Base-by-base conservation (phyloP, 371 early-diverging fungal genomes). In the Nematocida sp. region DNA sequence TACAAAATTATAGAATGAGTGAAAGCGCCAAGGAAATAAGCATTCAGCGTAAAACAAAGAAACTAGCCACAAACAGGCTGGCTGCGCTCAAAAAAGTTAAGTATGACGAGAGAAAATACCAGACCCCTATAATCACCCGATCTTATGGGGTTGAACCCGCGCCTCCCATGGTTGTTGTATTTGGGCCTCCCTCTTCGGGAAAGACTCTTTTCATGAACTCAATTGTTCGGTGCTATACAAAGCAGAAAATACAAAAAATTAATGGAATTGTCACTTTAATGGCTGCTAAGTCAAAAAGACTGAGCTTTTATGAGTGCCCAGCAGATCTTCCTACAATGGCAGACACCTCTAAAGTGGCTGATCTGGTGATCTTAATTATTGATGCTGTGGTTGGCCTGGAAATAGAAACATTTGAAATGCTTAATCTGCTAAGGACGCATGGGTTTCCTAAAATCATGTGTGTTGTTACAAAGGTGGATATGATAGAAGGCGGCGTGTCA, bases 361-460 rank as follows among this genome's bases (percentile, higher is more conserved):
- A 99, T 88, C 85, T 97, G 72, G 94, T 97, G 2, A 89, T 99
- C 50, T 88, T 99, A 71, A 88, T 92, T 84, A 92, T 98, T 76
- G 95, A 97, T 85, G 95, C 95, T 4, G 92, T 91, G 83, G 56
- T 72, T 33, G 95, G 92, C 85, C 93, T 98, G 87, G 97, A 97
- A 87, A 96, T 95, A 95, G 97, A 96, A 90, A 96, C 96, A 0
- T 96, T 98, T 84, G 99, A 99, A 89, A 95, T 95, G 86, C 89
- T 98, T 42, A 95, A 94, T 85, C 90, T 98, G 72, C 89, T 97
- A 45, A 96, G 95, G 84, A 90, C 92, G 3, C 97, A 97, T 82
- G 98, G 98, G 27, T 94, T 96, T 85, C 94, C 96, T 11, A 94
- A 93, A 81, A 91, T 98, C 5, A 33, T 83, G 40, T 82, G 80